Conservation (phyloP, 306 rosid genomes). For the Quercus suber region DNA sequence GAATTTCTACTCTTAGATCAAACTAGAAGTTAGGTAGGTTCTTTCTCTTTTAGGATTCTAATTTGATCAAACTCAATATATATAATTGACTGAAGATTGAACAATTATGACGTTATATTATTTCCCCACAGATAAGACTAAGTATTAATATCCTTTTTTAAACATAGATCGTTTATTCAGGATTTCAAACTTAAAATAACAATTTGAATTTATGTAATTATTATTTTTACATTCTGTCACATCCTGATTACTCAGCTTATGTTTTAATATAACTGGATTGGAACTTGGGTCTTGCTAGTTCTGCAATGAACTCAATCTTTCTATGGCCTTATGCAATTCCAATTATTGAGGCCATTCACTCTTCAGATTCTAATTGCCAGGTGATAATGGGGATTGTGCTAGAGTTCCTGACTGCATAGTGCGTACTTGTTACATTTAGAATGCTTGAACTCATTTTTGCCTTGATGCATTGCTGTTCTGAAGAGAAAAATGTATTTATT, state of each 20-base stretch:
- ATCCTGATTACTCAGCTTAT: neutral
- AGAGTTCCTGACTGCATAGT: neutral
- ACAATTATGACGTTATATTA: neutral
- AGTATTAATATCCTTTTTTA: neutral
- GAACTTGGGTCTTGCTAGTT: neutral
- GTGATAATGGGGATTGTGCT: neutral
- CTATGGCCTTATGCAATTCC: neutral
- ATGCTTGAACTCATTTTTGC: neutral
- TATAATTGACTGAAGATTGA: neutral
- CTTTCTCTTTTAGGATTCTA: neutral
- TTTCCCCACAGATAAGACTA: neutral
- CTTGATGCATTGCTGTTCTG: too few species aligned
- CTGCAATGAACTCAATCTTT: neutral
- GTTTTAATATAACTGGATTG: neutral
- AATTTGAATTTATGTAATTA: neutral
- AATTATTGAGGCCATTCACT: neutral
- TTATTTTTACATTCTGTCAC: neutral
- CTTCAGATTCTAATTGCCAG: neutral
- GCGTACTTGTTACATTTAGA: neutral
- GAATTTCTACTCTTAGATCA: too few species aligned
- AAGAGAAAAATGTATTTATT: too few species aligned
- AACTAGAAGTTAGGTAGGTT: neutral
- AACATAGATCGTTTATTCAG: neutral
- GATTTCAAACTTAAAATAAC: neutral
- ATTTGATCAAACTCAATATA: neutral